These are phyloP conservation scores for Ogataea salicorniae DNA, from an alignment of 805 yeast species.

Conservation along the genomic window DNA sequence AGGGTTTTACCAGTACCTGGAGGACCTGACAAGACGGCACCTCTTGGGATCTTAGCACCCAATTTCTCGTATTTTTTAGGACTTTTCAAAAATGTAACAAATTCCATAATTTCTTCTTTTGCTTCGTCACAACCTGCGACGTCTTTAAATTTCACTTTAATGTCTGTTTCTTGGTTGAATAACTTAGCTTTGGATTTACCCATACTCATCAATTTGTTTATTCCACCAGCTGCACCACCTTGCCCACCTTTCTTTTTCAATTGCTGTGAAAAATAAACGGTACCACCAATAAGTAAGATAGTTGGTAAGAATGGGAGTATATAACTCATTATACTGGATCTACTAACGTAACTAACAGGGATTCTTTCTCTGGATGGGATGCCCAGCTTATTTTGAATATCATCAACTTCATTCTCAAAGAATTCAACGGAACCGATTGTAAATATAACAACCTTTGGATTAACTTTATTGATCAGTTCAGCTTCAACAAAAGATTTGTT, in stretches of 20 bases:
- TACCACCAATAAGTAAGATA: constrained; percentile 77
- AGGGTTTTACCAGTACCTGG: constrained; percentile 99
- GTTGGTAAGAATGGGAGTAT: constrained; percentile 84
- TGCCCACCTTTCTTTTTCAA: constrained; percentile 38
- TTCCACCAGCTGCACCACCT: constrained; percentile 56
- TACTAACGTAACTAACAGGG: constrained; percentile 76
- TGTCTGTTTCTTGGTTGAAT: constrained; percentile 88
- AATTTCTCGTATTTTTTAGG: constrained; percentile 86
- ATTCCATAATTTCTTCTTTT: constrained; percentile 96
- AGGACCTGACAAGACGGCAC: constrained; percentile 95
- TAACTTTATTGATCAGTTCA: constrained; percentile 32
- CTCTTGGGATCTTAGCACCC: constrained; percentile 98
- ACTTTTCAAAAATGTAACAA: constrained; percentile 86
- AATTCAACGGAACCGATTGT: constrained; percentile 84
- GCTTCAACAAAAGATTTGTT: constrained; percentile 75
- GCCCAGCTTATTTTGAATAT: constrained; percentile 65
- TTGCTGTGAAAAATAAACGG: constrained; percentile 54
- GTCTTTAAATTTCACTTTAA: constrained; percentile 83
- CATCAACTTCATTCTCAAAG: constrained; percentile 75
- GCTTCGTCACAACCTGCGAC: constrained; percentile 98
- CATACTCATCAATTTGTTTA: constrained; percentile 75
- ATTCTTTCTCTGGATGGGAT: constrained; percentile 60
- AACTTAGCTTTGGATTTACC: constrained; percentile 89
- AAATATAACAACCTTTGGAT: constrained; percentile 41
- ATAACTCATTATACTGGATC: constrained; percentile 60